Evolutionary conservation across 2,329 filamentous ascomycete species (phyloP).

Genomic region (Aspergillus proliferans): DNA sequence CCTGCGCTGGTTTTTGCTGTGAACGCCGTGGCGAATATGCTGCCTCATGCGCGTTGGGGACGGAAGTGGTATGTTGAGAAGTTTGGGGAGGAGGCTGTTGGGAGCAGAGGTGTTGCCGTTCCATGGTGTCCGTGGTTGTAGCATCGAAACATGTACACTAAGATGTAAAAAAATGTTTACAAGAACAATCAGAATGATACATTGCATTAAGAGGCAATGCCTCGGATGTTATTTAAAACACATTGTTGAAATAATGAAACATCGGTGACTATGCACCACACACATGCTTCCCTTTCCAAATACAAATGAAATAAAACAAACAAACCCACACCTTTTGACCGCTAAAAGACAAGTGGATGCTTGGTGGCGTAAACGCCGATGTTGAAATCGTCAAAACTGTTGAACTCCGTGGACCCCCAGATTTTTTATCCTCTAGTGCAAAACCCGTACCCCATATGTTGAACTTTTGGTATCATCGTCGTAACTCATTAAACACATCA

Average conservation of each 20-base stretch:
- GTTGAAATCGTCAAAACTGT: constrained; percentile 46
- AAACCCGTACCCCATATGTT: constrained; percentile 36
- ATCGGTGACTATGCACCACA: constrained; percentile 13
- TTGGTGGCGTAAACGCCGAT: constrained; percentile 33
- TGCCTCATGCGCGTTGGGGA: constrained; percentile 75
- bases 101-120: constrained; percentile 66
- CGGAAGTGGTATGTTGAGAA: constrained; percentile 78
- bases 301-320: constrained; percentile 7
- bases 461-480: constrained; percentile 40
- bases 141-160: constrained; percentile 1
- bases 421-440: constrained; percentile 31
- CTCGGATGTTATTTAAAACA: constrained; percentile 17
- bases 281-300: constrained; percentile 11
- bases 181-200: background rate
- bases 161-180: background rate
- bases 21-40: constrained; percentile 85
- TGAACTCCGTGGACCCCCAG: constrained; percentile 31
- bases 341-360: constrained; percentile 10
- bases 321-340: constrained; percentile 8
- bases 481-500: constrained; percentile 30
- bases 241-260: constrained; percentile 33
- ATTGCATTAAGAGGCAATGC: constrained; percentile 3
- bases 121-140: constrained; percentile 46
- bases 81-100: constrained; percentile 80
- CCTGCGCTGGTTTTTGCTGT: constrained; percentile 77